Base-by-base conservation (phyloP, 2,329 filamentous ascomycete genomes). In the Calonectria leucothoes region DNA sequence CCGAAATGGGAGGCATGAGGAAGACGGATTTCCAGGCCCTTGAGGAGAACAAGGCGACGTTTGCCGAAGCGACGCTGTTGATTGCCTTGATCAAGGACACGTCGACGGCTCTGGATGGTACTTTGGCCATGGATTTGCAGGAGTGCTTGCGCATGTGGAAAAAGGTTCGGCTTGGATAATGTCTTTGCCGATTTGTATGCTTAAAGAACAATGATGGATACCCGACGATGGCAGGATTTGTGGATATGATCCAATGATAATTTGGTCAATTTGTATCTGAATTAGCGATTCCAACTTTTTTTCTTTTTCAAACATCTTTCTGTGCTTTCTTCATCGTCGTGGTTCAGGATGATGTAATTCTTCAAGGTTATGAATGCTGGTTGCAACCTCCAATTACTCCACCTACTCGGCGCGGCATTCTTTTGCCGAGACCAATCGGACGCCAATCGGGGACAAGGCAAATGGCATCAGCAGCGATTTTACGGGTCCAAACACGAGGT, bases 101-200 rank as follows among this genome's bases (percentile, higher is more conserved):
- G 0, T 84, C 86, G 2, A 81, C 80, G 2, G 88, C 86, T 0
- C 75, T 84, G 37, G 88, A 89, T 75, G 89, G 88, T 1, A 87
- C 86, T 0, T 72, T 90, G 68, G 83, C 87, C 4, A 84, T 87
- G 82, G 89, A 91, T 65, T 77, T 91, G 79, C 89, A 90, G 78
- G 89, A 91, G 75, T 90, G 89, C 69, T 75, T 91, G 75, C 79
- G 85, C 17, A 85, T 90, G 80, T 91, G 89, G 89, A 87, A 84
- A 74, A 87, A 85, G 66, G 88, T 91, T 12, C 82, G 89, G 57
- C 80, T 91, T 15, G 89, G 89, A 6, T 89, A 48, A 48, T 20
- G 25, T 12, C 10, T 6, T 27, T 42, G 27, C 35, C 23, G 27
- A 27, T 29, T 6, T 17, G 20, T 20, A 31, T 52, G 49, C 10